Evolutionary conservation across 2,329 filamentous ascomycete genomes (phyloP).

Genomic region (Chaetothyriales sp.): DNA sequence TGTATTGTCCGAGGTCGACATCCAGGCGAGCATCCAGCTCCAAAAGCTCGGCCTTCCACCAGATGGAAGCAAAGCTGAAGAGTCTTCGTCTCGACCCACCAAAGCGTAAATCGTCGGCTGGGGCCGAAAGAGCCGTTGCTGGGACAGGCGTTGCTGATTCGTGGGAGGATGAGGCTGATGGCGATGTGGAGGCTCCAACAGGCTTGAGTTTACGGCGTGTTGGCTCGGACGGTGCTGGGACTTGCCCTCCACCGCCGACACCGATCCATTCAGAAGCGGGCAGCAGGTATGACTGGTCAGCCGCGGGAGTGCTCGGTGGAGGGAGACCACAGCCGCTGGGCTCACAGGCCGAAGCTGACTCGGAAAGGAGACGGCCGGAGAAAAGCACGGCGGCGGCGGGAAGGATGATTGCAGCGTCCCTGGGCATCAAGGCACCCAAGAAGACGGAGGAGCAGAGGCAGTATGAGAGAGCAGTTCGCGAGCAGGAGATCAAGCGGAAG

Average conservation of each 20-base stretch:
- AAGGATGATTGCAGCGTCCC: constrained; percentile 74
- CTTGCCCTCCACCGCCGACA: constrained; percentile 49
- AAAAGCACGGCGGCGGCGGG: constrained; percentile 88
- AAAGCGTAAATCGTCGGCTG: not conserved
- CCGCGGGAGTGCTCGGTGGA: constrained; percentile 13
- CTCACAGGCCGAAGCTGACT: constrained; percentile 6
- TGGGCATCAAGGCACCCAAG: constrained; percentile 68
- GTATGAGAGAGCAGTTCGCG: constrained; percentile 67
- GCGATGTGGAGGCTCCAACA: constrained; percentile 10
- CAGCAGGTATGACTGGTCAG: constrained; percentile 10
- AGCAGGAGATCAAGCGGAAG: constrained; percentile 67
- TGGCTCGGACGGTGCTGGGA: constrained; percentile 15
- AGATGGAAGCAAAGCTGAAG: constrained; percentile 13
- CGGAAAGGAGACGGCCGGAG: constrained; percentile 48
- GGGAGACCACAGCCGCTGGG: constrained; percentile 9
- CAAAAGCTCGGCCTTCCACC: not conserved
- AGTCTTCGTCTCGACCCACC: constrained; percentile 9
- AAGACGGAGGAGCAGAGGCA: constrained; percentile 69
- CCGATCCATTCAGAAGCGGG: constrained; percentile 41
- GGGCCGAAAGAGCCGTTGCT: not conserved
- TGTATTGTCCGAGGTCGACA: not conserved
- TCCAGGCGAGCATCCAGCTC: not conserved
- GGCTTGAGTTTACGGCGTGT: constrained; percentile 9
- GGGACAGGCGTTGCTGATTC: constrained; percentile 37
- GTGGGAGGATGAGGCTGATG: constrained; percentile 27